A percentile compares a stretch with the other conserved stretches of the same genome.
These are phyloP conservation scores for Solidago caesia DNA, from an alignment of 129 eudicot genomes.

Conservation along the genomic window DNA sequence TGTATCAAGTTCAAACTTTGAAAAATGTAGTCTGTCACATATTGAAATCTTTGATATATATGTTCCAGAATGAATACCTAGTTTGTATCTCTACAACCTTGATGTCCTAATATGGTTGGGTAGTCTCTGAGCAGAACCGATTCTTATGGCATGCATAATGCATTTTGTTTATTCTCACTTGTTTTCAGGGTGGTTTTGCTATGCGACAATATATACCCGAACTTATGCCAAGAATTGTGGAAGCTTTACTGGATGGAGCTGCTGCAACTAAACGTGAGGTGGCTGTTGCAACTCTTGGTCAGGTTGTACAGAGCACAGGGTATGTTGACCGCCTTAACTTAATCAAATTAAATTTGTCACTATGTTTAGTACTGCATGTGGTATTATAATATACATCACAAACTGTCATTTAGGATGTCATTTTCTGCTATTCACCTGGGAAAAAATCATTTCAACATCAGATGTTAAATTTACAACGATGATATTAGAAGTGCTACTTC, in stretches of 20 bases:
- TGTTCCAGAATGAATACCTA: neutral
- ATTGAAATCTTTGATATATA: neutral
- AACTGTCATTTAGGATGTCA: conserved; percentile 6
- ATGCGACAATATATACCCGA: conserved; percentile 88
- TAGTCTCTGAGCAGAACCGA: neutral
- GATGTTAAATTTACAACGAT: no score
- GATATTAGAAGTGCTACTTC: neutral
- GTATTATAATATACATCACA: conserved; percentile 2
- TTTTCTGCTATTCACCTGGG: conserved; percentile 10
- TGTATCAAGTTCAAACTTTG: conserved; percentile 5
- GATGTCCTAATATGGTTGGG: neutral
- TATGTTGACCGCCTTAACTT: conserved; percentile 36
- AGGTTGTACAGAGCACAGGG: conserved; percentile 99
- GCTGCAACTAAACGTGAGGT: conserved; percentile 96
- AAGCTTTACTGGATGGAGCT: conserved; percentile 93
- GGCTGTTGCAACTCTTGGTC: conserved; percentile 97
- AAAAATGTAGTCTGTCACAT: neutral
- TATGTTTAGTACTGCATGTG: conserved; percentile 14
- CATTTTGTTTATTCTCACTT: conserved; percentile 7
- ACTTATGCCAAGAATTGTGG: conserved; percentile 91
- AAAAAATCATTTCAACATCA: no score
- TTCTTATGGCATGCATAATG: conserved; percentile 15
- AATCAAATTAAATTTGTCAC: neutral
- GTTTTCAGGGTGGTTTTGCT: conserved; percentile 93
- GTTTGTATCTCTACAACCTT: conserved; percentile 4